Percentiles rank a stretch among this genome's conserved stretches.
phyloP scores from a whole-genome alignment of 208 protist species.

The Trypanosoma caninum region DNA sequence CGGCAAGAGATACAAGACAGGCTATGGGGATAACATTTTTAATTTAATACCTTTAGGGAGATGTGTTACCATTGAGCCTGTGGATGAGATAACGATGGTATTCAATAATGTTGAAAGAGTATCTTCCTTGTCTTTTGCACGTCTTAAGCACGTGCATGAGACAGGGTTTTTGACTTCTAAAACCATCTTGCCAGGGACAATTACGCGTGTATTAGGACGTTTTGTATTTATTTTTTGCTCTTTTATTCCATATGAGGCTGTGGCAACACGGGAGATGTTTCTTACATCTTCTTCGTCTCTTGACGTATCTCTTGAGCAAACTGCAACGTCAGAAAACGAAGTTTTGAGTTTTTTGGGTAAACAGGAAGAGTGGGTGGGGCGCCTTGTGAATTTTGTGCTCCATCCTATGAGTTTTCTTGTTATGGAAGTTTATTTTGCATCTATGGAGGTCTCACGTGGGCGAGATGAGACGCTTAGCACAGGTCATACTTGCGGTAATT shows the following conservation, averaged over 20 bases:
- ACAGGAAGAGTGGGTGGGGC: conserved; percentile 3
- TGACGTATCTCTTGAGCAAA: not conserved
- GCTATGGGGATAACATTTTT: conserved; percentile 4
- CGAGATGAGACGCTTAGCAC: not conserved
- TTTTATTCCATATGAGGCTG: conserved; percentile 15
- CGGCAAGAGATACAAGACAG: not conserved
- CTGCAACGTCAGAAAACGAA: not conserved
- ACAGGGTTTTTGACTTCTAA: conserved; percentile 1
- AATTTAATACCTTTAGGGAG: conserved; percentile 6
- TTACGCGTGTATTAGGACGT: conserved; percentile 8
- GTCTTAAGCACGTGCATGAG: conserved; percentile 8
- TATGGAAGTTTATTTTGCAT: conserved; percentile 17
- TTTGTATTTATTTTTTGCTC: conserved; percentile 21
- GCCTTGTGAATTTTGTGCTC: conserved; percentile 1
- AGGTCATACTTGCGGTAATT: not conserved
- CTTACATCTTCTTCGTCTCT: not conserved
- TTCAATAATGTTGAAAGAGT: no score
- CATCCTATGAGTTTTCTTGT: conserved; percentile 13
- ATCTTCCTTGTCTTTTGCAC: conserved; percentile 2
- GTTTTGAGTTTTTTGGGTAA: no score
- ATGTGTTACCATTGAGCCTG: conserved; percentile 14
- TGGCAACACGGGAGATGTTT: conserved; percentile 17
- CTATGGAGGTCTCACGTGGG: not conserved
- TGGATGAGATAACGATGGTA: not conserved
- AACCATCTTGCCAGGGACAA: conserved; percentile 12